phyloP scores from a whole-genome alignment of 495 filamentous ascomycete genomes.

The Baudoinia panamericana region DNA sequence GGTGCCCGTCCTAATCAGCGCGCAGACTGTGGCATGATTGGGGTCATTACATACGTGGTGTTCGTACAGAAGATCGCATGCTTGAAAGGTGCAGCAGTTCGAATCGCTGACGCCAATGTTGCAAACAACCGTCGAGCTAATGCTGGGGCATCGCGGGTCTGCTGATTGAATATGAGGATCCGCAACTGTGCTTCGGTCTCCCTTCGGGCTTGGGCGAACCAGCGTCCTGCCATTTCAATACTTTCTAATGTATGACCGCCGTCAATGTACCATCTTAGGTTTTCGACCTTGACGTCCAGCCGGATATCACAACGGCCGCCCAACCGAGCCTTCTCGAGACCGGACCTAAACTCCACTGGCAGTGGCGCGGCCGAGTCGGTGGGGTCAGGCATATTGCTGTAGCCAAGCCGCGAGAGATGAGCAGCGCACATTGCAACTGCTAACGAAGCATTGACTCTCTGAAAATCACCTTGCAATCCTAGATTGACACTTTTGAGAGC shows the following conservation, averaged over 20 bases:
- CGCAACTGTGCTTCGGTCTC: conserved; percentile 23
- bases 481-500: conserved; percentile 54
- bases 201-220: conserved; percentile 46
- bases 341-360: conserved; percentile 54
- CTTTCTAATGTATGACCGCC: conserved; percentile 87
- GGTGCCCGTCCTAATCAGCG: too few relatives aligned
- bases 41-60: too few relatives aligned
- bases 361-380: conserved; percentile 35
- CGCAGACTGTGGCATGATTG: too few relatives aligned
- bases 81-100: conserved; percentile 47
- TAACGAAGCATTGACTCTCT: conserved; percentile 74
- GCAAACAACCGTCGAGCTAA: conserved; percentile 55
- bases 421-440: conserved; percentile 63
- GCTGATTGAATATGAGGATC: conserved; percentile 93
- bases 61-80: conserved; percentile 86
- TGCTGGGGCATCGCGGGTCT: conserved; percentile 59
- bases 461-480: conserved; percentile 66
- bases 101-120: conserved; percentile 46
- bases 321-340: conserved; percentile 62
- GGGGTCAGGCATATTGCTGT: neutral
- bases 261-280: conserved; percentile 79
- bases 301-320: conserved; percentile 75
- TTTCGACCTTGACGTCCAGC: conserved; percentile 35
- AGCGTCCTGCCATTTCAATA: conserved; percentile 60
- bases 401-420: conserved; percentile 33